Evolutionary conservation across 2,329 filamentous ascomycete genomes (phyloP), one percentile per base, ranked within the genome.

Genomic region (Xylariaceae sp.): DNA sequence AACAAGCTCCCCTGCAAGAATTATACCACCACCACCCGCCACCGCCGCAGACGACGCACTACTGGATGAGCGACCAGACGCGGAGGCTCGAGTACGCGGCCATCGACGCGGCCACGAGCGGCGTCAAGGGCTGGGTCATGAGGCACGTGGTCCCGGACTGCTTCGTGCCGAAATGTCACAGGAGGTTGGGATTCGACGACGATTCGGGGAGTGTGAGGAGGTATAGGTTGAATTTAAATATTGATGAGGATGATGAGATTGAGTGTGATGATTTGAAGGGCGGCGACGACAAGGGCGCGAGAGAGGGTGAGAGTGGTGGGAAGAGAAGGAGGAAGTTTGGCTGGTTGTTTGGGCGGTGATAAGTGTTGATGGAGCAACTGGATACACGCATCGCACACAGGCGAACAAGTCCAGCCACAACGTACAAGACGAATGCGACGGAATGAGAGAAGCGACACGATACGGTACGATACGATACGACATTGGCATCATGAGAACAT

Each of bases 51-150:
- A 81, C 78, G 3, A 76, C 74, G 1, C 76, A 81, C 53, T 83
- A 82, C 60, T 83, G 78, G 78, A 82, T 77, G 1, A 81, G 75
- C 51, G 75, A 81, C 53, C 68, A 67, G 37, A 81, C 78, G 0
- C 69, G 78, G 3, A 67, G 76, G 9, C 66, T 81, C 3, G 78
- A 83, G 61, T 83, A 83, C 50, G 78, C 77, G 0, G 78, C 78
- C 39, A 83, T 83, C 28, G 78, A 83, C 34, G 76, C 77, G 0
- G 76, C 78, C 2, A 73, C 69, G 24, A 67, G 68, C 2, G 78
- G 78, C 4, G 65, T 83, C 19, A 71, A 71, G 47, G 78, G 78
- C 9, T 82, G 78, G 72, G 52, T 80, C 23, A 65, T 73, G 55
- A 67, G 70, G 30, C 67, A 74, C 49, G 56, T 81, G 6, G 65